A percentile compares a stretch with the other conserved stretches of the same genome.
Conservation (phyloP, 164 flowering plant species). For the Stephania japonica region DNA sequence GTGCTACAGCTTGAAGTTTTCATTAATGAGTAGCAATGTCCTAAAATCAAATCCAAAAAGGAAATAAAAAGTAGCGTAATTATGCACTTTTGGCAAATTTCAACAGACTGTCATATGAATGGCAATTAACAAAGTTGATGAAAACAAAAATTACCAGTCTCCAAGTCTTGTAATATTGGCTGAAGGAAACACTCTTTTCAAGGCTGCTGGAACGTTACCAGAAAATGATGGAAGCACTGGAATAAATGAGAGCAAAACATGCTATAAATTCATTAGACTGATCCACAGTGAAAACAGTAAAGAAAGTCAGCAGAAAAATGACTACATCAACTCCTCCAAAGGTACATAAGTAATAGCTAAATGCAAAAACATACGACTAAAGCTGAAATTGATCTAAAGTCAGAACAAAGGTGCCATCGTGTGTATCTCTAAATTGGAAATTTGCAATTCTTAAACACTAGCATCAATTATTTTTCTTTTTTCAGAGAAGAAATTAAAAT, state of each 20-base stretch:
- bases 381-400: no score
- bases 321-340: no score
- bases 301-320: not conserved
- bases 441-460: no score
- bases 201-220: slow-evolving; percentile 89
- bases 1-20: no score
- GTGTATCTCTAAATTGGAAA: no score
- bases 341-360: no score
- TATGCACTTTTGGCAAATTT: not conserved
- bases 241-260: slow-evolving; percentile 14
- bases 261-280: slow-evolving; percentile 2
- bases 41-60: no score
- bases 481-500: no score
- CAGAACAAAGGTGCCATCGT: no score
- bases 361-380: no score
- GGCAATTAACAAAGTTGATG: slow-evolving; percentile 2
- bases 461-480: no score
- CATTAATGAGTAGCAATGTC: no score
- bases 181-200: slow-evolving; percentile 58
- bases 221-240: slow-evolving; percentile 94
- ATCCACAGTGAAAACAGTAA: slow-evolving; percentile 2
- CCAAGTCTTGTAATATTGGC: slow-evolving; percentile 90
- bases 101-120: not conserved
- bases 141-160: slow-evolving; percentile 54
- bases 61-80: not conserved